Evolutionary conservation across 306 rosid genomes (phyloP).

Genomic region (Prunus mongolica): DNA sequence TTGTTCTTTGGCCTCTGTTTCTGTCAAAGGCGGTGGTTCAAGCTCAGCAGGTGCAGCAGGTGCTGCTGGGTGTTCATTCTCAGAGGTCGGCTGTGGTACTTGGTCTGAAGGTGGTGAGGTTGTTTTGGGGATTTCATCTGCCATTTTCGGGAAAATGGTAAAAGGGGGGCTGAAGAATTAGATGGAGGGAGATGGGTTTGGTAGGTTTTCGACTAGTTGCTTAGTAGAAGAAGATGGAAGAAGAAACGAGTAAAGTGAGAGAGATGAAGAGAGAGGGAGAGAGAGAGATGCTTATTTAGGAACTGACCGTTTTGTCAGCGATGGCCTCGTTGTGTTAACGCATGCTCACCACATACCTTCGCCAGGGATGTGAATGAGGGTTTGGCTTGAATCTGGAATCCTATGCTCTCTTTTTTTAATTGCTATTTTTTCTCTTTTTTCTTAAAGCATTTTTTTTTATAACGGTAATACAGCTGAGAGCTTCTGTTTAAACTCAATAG

Average conservation of each 20-base stretch:
- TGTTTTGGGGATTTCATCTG: constrained; percentile 37
- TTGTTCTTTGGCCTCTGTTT: background rate
- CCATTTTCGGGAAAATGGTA: constrained; percentile 29
- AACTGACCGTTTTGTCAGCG: background rate
- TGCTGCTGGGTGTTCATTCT: background rate
- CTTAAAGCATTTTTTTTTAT: no score
- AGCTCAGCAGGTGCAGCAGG: background rate
- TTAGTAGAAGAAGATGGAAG: background rate
- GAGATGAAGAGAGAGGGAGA: background rate
- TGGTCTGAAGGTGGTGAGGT: background rate
- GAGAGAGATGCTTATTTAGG: background rate
- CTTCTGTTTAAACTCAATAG: no score
- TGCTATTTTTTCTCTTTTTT: no score
- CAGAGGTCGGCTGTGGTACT: background rate
- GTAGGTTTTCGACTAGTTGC: background rate
- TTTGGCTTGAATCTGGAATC: background rate
- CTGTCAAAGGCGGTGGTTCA: background rate
- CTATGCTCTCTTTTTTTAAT: background rate
- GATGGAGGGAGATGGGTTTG: background rate
- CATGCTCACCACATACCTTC: background rate
- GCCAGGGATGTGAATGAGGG: background rate
- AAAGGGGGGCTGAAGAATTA: background rate
- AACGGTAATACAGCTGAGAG: no score
- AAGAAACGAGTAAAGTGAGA: background rate
- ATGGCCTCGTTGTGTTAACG: background rate